These are phyloP conservation scores for Mycena alexandri DNA, from an alignment of 768 basidiomycete genomes.

Conservation along the genomic window DNA sequence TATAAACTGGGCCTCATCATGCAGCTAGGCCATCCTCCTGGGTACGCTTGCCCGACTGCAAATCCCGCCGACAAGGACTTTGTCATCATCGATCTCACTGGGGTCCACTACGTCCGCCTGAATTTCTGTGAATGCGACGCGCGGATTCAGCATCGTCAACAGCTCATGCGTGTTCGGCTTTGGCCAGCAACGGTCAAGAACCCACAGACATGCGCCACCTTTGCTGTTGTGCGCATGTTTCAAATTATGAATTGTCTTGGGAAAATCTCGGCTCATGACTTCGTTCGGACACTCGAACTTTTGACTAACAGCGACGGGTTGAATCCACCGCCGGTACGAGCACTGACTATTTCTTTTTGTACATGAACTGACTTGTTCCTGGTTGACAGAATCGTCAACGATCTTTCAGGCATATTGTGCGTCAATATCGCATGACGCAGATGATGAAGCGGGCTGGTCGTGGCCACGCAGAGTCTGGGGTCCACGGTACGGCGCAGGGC, in stretches of 20 bases:
- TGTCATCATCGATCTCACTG: neutral
- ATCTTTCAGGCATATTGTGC: slow-evolving; percentile 2
- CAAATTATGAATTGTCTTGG: too few relatives aligned
- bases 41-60: neutral
- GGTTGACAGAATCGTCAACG: slow-evolving; percentile 6
- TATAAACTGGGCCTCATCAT: neutral
- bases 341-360: neutral
- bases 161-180: slow-evolving; percentile 28
- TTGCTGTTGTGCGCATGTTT: too few relatives aligned
- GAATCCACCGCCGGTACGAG: neutral
- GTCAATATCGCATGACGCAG: neutral
- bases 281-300: neutral
- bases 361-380: neutral
- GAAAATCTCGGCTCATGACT: too few relatives aligned
- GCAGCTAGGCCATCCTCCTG: slow-evolving; percentile 5
- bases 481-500: neutral
- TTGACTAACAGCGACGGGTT: slow-evolving; percentile 25
- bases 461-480: neutral
- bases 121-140: slow-evolving; percentile 15
- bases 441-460: slow-evolving; percentile 1
- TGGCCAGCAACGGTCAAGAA: slow-evolving; percentile 27
- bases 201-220: neutral
- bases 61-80: neutral
- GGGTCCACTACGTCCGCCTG: slow-evolving; percentile 2
- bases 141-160: neutral